Evolutionary conservation across 768 basidiomycete species (phyloP).

Genomic region (Termitomyces sp.): DNA sequence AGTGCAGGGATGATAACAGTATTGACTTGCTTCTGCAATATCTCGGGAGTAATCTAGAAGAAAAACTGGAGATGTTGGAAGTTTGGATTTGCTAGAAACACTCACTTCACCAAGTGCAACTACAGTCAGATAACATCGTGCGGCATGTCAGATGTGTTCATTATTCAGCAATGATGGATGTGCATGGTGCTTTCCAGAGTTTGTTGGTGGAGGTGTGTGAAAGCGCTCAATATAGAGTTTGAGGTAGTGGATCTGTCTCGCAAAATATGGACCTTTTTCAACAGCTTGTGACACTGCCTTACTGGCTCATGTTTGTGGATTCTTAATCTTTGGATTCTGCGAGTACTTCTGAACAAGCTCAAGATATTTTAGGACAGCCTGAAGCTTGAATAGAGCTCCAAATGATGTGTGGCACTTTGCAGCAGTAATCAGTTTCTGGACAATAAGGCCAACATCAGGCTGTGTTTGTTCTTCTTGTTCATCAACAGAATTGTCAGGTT

Average conservation of each 20-base stretch:
- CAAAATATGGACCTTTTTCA: background rate
- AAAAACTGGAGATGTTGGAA: no score
- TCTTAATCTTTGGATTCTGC: background rate
- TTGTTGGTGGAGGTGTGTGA: background rate
- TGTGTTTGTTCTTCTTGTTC: background rate
- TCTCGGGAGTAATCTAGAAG: no score
- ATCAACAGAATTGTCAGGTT: no score
- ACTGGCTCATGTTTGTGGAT: background rate
- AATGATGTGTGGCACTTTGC: background rate
- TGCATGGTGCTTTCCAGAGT: background rate
- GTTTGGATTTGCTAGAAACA: background rate
- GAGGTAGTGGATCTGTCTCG: background rate
- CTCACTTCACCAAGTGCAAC: background rate
- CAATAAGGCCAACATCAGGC: background rate
- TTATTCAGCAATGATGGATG: background rate
- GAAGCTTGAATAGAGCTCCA: background rate
- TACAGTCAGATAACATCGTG: background rate
- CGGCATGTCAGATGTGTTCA: background rate
- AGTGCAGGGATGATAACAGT: background rate
- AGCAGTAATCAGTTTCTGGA: background rate
- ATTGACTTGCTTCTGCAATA: background rate
- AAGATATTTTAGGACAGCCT: background rate
- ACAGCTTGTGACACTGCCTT: background rate
- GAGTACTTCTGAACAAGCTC: background rate
- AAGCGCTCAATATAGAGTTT: background rate